These are phyloP conservation scores for Cymbidium sinense DNA, from an alignment of 106 monocot genomes.

Conservation along the genomic window DNA sequence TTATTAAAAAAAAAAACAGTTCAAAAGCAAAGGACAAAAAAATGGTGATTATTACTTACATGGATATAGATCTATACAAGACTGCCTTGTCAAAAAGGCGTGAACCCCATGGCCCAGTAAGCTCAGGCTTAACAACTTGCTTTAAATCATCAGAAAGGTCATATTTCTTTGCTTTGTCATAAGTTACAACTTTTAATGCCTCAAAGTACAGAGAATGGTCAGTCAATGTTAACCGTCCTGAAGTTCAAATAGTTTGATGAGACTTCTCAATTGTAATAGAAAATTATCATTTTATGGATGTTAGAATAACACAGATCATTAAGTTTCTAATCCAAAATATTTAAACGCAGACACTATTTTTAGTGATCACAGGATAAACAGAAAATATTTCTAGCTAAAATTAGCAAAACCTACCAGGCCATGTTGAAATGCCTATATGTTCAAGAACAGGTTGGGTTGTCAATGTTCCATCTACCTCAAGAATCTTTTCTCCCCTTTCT, in stretches of 20 bases:
- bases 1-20: neutral
- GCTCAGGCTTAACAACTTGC: conserved; percentile 76
- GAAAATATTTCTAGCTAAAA: neutral
- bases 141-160: conserved; percentile 91
- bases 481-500: conserved; percentile 69
- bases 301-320: neutral
- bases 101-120: conserved; percentile 97
- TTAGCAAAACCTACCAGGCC: conserved; percentile 68
- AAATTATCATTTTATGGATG: neutral
- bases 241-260: conserved; percentile 11
- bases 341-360: neutral
- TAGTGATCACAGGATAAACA: neutral
- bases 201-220: conserved; percentile 97
- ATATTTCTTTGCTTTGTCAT: conserved; percentile 86
- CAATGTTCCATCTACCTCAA: conserved; percentile 91
- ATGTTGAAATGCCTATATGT: conserved; percentile 87
- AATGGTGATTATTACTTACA: conserved; percentile 48
- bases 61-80: conserved; percentile 69
- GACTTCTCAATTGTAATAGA: conserved; percentile 1
- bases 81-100: conserved; percentile 97
- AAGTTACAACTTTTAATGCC: conserved; percentile 65
- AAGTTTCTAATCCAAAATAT: neutral
- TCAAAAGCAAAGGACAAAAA: neutral
- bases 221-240: conserved; percentile 90
- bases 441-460: conserved; percentile 94